Evolutionary conservation across 768 basidiomycete genomes (phyloP).

Genomic region (Botryobasidium botryosum): DNA sequence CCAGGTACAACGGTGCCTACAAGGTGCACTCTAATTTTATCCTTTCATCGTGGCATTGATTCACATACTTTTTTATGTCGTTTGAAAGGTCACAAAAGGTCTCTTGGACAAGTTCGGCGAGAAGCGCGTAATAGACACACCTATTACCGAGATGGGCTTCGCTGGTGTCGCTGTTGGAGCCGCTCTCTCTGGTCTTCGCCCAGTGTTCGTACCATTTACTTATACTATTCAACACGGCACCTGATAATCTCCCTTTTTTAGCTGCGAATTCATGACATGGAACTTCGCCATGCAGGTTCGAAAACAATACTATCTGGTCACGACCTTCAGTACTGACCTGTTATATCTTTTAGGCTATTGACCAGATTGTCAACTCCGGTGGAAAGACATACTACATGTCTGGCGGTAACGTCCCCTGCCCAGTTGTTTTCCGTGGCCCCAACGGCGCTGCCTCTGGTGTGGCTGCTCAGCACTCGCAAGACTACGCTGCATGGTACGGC

Average conservation of each 20-base stretch:
- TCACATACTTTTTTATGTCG: background rate
- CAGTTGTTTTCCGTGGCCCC: slow-evolving; percentile 98
- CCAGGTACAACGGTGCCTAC: slow-evolving; percentile 95
- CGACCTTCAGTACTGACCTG: too few relatives aligned
- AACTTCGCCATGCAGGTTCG: slow-evolving; percentile 92
- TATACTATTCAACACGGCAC: slow-evolving; percentile 6
- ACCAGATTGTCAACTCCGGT: slow-evolving; percentile 99
- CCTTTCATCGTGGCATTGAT: background rate
- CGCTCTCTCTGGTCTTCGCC: slow-evolving; percentile 84
- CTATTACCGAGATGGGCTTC: slow-evolving; percentile 98
- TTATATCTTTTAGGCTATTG: slow-evolving; percentile 47
- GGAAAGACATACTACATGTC: slow-evolving; percentile 99
- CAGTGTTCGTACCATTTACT: slow-evolving; percentile 40
- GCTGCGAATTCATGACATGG: slow-evolving; percentile 99
- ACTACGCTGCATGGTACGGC: slow-evolving; percentile 92
- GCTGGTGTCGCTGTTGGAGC: slow-evolving; percentile 92
- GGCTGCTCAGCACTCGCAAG: slow-evolving; percentile 92
- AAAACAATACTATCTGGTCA: background rate
- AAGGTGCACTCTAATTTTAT: slow-evolving; percentile 42
- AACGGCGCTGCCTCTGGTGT: slow-evolving; percentile 98
- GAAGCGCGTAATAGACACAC: slow-evolving; percentile 93
- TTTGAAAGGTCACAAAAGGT: slow-evolving; percentile 79
- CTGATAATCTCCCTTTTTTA: slow-evolving; percentile 18
- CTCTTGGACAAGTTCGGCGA: slow-evolving; percentile 98
- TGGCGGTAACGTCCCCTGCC: slow-evolving; percentile 94